Evolutionary conservation across 1,284 basidiomycete species (phyloP), one percentile per base, ranked within the genome.

Genomic region (Malassezia sp.): DNA sequence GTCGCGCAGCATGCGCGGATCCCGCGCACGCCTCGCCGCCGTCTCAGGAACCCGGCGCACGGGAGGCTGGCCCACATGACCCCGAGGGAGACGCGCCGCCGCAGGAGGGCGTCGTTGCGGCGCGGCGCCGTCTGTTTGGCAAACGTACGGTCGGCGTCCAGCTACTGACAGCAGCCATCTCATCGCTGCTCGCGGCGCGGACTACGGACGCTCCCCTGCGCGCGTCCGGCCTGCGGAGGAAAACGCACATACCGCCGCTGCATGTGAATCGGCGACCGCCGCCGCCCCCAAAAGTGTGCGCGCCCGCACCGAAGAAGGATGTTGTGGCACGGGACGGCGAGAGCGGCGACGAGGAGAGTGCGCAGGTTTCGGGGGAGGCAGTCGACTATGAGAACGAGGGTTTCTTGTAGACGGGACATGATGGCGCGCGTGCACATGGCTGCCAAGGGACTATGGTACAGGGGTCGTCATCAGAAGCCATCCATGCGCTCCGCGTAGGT

Each of bases 341-440:
- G 0, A 15, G 3, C 5, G 29, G 24, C 7, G 47, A 49, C 18
- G 23, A 26, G 18, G 30, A 42, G 9, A 38, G 42, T 2, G 24
- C 9, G 2, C 28, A 36, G n/a, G n/a, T n/a, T n/a, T n/a, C n/a
- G 39, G 29, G 28, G 3, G 41, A 42, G 47, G 41, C 47, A 9
- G 41, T 38, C 9, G 47, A 49, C 20, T 50, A 50, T 17, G 48
- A 45, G 20, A 42, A 50, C 11, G 48, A 44, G n/a, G 48, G 48
- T 5, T 50, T 45, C 17, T 33, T 50, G 30, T 49, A 44, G 24
- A 20, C n/a, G n/a, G n/a, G n/a, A n/a, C n/a, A n/a, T n/a, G n/a
- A n/a, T n/a, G n/a, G n/a, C n/a, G n/a, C n/a, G n/a, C n/a, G n/a
- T n/a, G 29, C 18, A 29, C 37, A 38, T 12, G 24, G 12, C 18